Evolutionary conservation across 176 grass and related monocot species (phyloP).

Genomic region (Thinopyrum elongatum): DNA sequence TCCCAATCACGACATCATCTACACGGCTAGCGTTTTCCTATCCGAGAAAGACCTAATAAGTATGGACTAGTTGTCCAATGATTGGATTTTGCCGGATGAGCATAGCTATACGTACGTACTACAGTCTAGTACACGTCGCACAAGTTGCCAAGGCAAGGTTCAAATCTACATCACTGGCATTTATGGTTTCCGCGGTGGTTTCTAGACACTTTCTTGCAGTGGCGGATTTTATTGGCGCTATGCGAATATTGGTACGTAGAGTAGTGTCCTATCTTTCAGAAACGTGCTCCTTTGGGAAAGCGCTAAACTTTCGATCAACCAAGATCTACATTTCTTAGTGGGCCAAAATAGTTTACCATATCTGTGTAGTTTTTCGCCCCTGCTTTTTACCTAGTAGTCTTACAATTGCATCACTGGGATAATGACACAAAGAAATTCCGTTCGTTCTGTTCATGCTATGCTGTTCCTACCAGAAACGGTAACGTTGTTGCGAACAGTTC

Average conservation of each 20-base stretch:
- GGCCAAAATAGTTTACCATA: constrained; percentile 27
- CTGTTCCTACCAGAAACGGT: background rate
- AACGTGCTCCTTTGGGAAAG: constrained; percentile 8
- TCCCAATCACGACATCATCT: background rate
- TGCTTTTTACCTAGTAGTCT: background rate
- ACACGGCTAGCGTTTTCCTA: background rate
- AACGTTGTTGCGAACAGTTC: background rate
- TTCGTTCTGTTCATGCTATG: background rate
- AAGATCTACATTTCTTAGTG: constrained; percentile 14
- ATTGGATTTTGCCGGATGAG: background rate
- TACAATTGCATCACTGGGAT: constrained; percentile 7
- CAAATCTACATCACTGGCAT: background rate
- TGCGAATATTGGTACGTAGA: background rate
- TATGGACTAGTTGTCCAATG: background rate
- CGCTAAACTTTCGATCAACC: background rate
- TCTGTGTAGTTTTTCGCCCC: background rate
- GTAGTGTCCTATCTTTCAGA: background rate
- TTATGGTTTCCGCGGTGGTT: background rate
- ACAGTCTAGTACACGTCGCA: background rate
- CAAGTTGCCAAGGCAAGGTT: background rate
- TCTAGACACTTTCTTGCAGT: background rate
- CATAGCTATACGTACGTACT: background rate
- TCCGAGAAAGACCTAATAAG: constrained; percentile 16
- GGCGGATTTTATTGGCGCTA: background rate
- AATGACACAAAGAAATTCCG: background rate